Evolutionary conservation across 768 basidiomycete species (phyloP).

Genomic region (Auricularia cornea): DNA sequence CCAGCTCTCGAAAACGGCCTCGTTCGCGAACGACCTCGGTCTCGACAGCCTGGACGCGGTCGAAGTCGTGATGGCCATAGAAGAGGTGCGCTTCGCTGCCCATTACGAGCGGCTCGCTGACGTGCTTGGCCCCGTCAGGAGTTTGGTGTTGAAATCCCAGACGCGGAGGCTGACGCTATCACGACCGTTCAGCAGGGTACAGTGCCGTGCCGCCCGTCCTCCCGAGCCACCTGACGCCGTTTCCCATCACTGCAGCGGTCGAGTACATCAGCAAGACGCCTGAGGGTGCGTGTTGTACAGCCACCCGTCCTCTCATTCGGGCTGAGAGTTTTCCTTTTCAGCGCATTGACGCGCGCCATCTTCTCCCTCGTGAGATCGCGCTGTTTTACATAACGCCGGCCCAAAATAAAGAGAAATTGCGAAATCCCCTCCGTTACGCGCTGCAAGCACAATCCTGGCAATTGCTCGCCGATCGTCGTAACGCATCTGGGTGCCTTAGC

Average conservation of each 20-base stretch:
- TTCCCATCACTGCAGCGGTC: slow-evolving; percentile 50
- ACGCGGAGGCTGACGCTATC: slow-evolving; percentile 92
- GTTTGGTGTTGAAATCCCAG: slow-evolving; percentile 96
- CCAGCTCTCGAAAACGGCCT: slow-evolving; percentile 57
- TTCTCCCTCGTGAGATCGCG: not conserved
- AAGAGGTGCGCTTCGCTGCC: slow-evolving; percentile 50
- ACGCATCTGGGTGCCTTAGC: not conserved
- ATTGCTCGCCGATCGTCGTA: not conserved
- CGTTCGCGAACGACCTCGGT: slow-evolving; percentile 76
- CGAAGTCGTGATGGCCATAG: slow-evolving; percentile 98
- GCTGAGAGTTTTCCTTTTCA: not conserved
- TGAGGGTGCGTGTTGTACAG: slow-evolving; percentile 47
- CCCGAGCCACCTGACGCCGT: not conserved
- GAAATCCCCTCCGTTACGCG: not conserved
- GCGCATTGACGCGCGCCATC: slow-evolving; percentile 1
- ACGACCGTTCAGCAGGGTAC: slow-evolving; percentile 84
- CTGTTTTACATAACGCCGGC: not conserved
- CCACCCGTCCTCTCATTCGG: not conserved
- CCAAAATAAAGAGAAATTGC: not conserved
- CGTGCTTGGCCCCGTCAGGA: slow-evolving; percentile 44
- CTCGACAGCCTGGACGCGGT: slow-evolving; percentile 95
- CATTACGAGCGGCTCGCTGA: not conserved
- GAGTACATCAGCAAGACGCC: slow-evolving; percentile 93
- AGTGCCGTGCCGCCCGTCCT: slow-evolving; percentile 17
- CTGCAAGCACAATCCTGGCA: not conserved